Base-by-base conservation (phyloP, 2,329 filamentous ascomycete genomes). In the Curvularia sp. region DNA sequence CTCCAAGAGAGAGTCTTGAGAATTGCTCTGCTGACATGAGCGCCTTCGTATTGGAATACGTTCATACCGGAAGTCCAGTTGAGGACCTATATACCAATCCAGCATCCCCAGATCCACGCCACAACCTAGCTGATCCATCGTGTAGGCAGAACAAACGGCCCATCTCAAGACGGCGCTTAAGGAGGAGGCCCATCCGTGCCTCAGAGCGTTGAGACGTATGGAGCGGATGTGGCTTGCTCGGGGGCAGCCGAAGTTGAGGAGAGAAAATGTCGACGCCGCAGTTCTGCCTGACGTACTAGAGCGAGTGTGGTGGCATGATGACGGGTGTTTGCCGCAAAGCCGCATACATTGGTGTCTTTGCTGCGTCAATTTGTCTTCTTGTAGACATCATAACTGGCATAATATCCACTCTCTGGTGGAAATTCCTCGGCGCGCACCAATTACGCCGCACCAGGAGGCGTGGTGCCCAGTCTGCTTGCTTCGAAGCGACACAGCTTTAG, bases 11-110 rank as follows among this genome's bases (percentile, higher is more conserved):
- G 60, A 77, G 71, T 60, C 72, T 73, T 39, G 72, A 74, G 46
- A 77, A 71, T 51, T 70, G 69, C 67, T 77, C 74, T 48, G 65
- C 72, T 61, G 74, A 75, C 75, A 77, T 75, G 69, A 70, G 70
- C 60, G 51, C 20, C 58, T 57, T 64, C 57, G 51, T 54, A 49
- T 54, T 57, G 60, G 51, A 55, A 43, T 67, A 48, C 39, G 63
- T 57, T 49, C 44, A 61, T 60, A 51, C 51, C 59, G 39, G 53
- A 57, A 57, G 60, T 53, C 47, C 35, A 54, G n/a, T 48, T 48
- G 31, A 53, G 35, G 50, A 64, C 55, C 66, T 76, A 75, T 76
- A 76, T 76, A 75, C 68, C 66, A 50, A 58, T 52, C 58, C 51
- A 60, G 58, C 57, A 55, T 57, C 38, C 51, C 57, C 55, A 50